These are phyloP conservation scores for Inonotus hispidus DNA, from an alignment of 1,284 basidiomycete genomes.

Conservation along the genomic window DNA sequence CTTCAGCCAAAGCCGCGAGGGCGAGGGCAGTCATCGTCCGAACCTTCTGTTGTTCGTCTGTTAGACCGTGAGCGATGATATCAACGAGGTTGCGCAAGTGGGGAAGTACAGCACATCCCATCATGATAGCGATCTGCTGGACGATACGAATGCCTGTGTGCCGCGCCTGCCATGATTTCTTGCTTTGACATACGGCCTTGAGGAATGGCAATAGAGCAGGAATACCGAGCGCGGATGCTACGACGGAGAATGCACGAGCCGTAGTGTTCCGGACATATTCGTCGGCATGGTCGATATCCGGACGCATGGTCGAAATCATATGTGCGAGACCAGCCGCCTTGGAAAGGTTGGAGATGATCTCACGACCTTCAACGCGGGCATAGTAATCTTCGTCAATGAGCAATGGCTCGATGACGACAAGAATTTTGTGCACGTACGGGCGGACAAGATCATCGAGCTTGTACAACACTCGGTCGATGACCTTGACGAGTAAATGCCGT, in stretches of 20 bases:
- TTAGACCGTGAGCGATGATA: slow-evolving; percentile 92
- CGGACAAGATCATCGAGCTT: slow-evolving; percentile 98
- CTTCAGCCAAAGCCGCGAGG: slow-evolving; percentile 95
- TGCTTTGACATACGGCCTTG: slow-evolving; percentile 96
- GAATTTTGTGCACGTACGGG: slow-evolving; percentile 98
- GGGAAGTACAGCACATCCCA: slow-evolving; percentile 98
- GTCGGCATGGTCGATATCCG: slow-evolving; percentile 99
- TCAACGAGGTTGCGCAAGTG: slow-evolving; percentile 96
- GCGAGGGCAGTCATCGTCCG: slow-evolving; percentile 98
- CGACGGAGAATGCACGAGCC: slow-evolving; percentile 97
- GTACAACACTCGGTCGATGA: slow-evolving; percentile 98
- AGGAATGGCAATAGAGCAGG: slow-evolving; percentile 97
- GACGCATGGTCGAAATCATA: slow-evolving; percentile 99
- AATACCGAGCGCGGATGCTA: slow-evolving; percentile 97
- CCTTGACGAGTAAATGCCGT: slow-evolving; percentile 96
- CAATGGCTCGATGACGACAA: slow-evolving; percentile 98
- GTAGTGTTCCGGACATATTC: slow-evolving; percentile 99
- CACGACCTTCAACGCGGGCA: slow-evolving; percentile 97
- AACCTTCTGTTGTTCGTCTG: slow-evolving; percentile 99
- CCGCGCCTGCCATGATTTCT: slow-evolving; percentile 99
- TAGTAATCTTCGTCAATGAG: slow-evolving; percentile 99
- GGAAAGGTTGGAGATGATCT: slow-evolving; percentile 98
- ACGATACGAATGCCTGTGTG: slow-evolving; percentile 99
- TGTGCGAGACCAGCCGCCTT: slow-evolving; percentile 99
- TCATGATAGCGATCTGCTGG: slow-evolving; percentile 99